Percentiles rank a stretch among this genome's conserved stretches.
These are phyloP conservation scores for Lathyrus sativus DNA, from an alignment of 306 rosid species.

Conservation along the genomic window DNA sequence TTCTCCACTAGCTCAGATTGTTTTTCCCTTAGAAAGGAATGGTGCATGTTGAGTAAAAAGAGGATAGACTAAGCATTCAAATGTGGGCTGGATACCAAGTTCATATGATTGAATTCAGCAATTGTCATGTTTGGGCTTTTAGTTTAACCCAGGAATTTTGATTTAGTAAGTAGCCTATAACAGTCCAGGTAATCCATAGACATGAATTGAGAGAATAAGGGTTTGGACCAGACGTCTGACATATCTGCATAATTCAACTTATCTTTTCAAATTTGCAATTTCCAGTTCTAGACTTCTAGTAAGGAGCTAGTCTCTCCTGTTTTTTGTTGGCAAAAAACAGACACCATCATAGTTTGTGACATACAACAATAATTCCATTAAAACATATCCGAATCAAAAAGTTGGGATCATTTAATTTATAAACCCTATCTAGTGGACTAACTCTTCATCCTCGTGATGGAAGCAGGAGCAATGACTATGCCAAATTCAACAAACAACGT, in stretches of 20 bases:
- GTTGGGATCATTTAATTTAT: background rate
- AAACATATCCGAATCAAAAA: background rate
- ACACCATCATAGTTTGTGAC: background rate
- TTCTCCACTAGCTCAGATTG: background rate
- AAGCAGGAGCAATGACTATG: background rate
- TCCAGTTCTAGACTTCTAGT: background rate
- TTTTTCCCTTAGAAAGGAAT: background rate
- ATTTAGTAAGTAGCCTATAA: background rate
- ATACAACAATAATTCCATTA: conserved; percentile 10
- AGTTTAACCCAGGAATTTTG: background rate
- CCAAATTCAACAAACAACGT: conserved; percentile 7
- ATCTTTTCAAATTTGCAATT: background rate
- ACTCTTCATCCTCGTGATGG: background rate
- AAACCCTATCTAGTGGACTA: conserved; percentile 9
- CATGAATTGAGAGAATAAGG: conserved; percentile 2
- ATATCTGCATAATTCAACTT: background rate
- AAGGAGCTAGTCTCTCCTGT: background rate
- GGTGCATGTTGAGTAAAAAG: background rate
- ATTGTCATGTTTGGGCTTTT: background rate
- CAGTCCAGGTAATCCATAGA: background rate
- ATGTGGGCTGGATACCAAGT: background rate
- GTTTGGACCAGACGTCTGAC: background rate
- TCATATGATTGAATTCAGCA: background rate
- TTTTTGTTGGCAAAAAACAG: conserved; percentile 5
- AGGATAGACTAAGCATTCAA: background rate